Evolutionary conservation across 768 basidiomycete genomes (phyloP).

Genomic region (Tubosaeta brunneosetosa): DNA sequence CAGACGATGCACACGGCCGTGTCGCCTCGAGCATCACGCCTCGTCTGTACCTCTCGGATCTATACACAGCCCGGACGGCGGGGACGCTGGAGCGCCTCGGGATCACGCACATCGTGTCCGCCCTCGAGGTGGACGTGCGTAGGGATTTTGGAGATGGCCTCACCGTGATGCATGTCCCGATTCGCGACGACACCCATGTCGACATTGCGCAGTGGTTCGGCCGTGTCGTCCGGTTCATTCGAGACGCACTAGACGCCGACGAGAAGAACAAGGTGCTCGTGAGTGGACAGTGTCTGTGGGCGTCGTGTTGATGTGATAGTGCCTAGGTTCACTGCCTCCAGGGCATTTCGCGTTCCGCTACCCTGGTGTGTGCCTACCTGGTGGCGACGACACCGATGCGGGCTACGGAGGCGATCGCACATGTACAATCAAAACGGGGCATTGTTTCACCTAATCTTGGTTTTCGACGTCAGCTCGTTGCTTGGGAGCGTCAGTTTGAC

Average conservation of each 20-base stretch:
- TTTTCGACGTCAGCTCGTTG: conserved; percentile 54
- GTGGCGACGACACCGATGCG: conserved; percentile 48
- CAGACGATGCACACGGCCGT: conserved; percentile 15
- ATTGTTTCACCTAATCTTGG: conserved; percentile 66
- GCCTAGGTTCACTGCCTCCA: conserved; percentile 70
- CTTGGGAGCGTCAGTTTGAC: conserved; percentile 32
- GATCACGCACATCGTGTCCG: conserved; percentile 70
- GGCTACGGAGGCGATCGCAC: conserved; percentile 49
- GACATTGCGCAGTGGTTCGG: conserved; percentile 46
- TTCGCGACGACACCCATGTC: conserved; percentile 38
- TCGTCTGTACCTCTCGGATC: conserved; percentile 61
- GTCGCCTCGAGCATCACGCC: conserved; percentile 35
- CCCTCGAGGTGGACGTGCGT: conserved; percentile 44
- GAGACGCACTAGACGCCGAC: conserved; percentile 41
- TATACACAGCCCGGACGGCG: conserved; percentile 47
- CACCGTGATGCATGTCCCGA: conserved; percentile 46
- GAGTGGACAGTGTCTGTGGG: conserved; percentile 17
- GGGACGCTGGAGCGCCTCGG: conserved; percentile 50
- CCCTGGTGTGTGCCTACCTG: conserved; percentile 71
- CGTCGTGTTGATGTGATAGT: not conserved
- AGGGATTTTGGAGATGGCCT: conserved; percentile 30
- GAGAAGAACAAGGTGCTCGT: conserved; percentile 47
- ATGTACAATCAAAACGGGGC: conserved; percentile 50
- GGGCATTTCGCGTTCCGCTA: conserved; percentile 73
- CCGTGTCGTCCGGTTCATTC: conserved; percentile 50